Conservation (phyloP, 345 rosid genomes). For the Durio zibethinus region DNA sequence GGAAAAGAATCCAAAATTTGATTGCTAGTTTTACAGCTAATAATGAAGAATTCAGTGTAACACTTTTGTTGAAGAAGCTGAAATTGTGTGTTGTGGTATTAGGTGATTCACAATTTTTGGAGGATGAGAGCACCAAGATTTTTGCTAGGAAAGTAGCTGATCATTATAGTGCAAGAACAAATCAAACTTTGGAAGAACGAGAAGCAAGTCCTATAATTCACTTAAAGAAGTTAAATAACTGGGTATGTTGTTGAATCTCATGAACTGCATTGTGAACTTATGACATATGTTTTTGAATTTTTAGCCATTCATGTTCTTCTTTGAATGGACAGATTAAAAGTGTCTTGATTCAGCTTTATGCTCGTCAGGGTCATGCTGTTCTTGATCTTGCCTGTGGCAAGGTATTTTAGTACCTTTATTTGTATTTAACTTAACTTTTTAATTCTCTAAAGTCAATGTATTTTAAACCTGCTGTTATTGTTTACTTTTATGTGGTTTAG, state of each 20-base stretch:
- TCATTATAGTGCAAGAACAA: slow-evolving; percentile 95
- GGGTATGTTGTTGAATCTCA: slow-evolving; percentile 49
- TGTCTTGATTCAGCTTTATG: slow-evolving; percentile 88
- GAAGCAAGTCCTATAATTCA: slow-evolving; percentile 99
- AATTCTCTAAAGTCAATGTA: slow-evolving; percentile 2
- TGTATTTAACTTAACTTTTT: neutral
- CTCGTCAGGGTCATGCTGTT: slow-evolving; percentile 84
- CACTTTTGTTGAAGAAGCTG: slow-evolving; percentile 13
- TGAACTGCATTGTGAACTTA: neutral
- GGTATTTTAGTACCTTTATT: slow-evolving; percentile 34
- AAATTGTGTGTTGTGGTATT: slow-evolving; percentile 17
- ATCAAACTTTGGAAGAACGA: slow-evolving; percentile 92
- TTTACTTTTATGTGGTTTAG: slow-evolving; percentile 27
- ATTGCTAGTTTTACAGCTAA: neutral
- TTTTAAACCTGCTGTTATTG: neutral
- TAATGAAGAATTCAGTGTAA: neutral
- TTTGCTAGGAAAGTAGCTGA: slow-evolving; percentile 81
- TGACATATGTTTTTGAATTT: neutral
- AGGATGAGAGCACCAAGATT: slow-evolving; percentile 60
- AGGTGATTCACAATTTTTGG: slow-evolving; percentile 64
- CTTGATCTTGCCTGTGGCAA: slow-evolving; percentile 98
- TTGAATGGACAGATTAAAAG: slow-evolving; percentile 72
- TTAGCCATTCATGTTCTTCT: neutral
- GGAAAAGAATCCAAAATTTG: neutral
- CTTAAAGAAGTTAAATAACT: slow-evolving; percentile 88